A percentile compares a stretch with the other conserved stretches of the same genome.
Conservation (phyloP, 2,329 filamentous ascomycete species). For the Phialocephala sp. region DNA sequence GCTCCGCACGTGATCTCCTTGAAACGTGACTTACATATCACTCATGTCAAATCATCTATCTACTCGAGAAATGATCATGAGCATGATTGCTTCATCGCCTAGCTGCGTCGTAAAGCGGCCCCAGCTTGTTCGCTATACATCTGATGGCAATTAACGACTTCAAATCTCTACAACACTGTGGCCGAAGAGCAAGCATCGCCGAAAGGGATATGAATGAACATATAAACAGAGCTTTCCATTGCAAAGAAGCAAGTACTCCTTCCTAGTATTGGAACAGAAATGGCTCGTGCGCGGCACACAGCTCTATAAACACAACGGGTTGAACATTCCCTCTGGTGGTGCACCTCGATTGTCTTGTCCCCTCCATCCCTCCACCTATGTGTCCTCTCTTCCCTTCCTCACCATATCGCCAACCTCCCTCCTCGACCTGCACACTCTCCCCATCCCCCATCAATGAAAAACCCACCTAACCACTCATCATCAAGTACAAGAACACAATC, state of each 20-base stretch:
- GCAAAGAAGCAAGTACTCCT: not conserved
- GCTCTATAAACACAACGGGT: not conserved
- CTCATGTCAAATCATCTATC: too few species aligned
- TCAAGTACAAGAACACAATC: conserved; percentile 16
- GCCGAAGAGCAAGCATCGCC: too few species aligned
- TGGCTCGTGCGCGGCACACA: not conserved
- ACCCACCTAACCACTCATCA: conserved; percentile 9
- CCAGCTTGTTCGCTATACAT: too few species aligned
- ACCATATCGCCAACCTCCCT: not conserved
- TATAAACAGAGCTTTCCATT: not conserved
- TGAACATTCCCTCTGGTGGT: not conserved
- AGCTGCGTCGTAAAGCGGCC: too few species aligned
- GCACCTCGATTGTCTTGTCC: not conserved
- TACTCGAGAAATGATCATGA: too few species aligned
- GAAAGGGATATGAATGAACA: not conserved
- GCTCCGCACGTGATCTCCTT: too few species aligned
- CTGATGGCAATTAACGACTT: too few species aligned
- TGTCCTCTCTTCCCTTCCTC: not conserved
- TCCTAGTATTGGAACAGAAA: not conserved
- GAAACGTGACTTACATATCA: too few species aligned
- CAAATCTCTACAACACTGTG: too few species aligned
- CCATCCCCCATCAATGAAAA: not conserved
- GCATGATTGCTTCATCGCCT: too few species aligned
- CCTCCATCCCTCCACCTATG: too few species aligned
- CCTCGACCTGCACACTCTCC: too few species aligned